Evolutionary conservation across 495 filamentous ascomycete species (phyloP), one percentile per base, ranked within the genome.

Genomic region (Penicillium parvum): DNA sequence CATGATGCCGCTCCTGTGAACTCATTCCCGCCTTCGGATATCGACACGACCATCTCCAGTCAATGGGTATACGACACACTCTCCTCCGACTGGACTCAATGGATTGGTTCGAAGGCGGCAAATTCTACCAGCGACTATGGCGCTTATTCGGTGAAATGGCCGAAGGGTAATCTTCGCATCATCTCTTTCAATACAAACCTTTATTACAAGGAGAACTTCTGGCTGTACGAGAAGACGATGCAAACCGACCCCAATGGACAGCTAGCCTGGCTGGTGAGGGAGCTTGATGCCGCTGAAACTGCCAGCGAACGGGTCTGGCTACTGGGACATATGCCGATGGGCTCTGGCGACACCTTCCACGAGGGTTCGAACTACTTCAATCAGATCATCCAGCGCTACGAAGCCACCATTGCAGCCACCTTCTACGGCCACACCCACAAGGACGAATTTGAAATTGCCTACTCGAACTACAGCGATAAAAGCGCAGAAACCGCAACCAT

Each of bases 361-460:
- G 72, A 75, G 41, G 63, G 58, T 4, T 76, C 74, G 2, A 71
- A 76, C 48, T 72, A 71, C 47, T 69, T 79, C 34, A 70, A 78
- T 50, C 68, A 72, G 47, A 75, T 81, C 39, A 64, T 79, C 23
- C 56, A 69, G 39, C 71, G 76, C 18, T 79, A 74, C 47, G 52
- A 62, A 10, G 61, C 63, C 1, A 74, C 68, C 11, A 78, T 81
- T 34, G 68, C 75, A 7, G 75, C 69, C 7, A 46, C 72, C 32
- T 78, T 78, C 58, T 77, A 69, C 47, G 76, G 73, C 22, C 77
- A 79, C 53, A 78, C 75, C 2, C 77, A 79, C 53, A 63, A 64
- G 37, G 77, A 81, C 45, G 66, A 75, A 35, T 77, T 79, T 42
- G 60, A 77, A 32, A 63, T 81, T 37, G 64, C 66, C 9, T 79